A percentile compares a stretch with the other conserved stretches of the same genome.
phyloP scores from a whole-genome alignment of 2,329 filamentous ascomycete species.

The Trichophyton schoenleinii region DNA sequence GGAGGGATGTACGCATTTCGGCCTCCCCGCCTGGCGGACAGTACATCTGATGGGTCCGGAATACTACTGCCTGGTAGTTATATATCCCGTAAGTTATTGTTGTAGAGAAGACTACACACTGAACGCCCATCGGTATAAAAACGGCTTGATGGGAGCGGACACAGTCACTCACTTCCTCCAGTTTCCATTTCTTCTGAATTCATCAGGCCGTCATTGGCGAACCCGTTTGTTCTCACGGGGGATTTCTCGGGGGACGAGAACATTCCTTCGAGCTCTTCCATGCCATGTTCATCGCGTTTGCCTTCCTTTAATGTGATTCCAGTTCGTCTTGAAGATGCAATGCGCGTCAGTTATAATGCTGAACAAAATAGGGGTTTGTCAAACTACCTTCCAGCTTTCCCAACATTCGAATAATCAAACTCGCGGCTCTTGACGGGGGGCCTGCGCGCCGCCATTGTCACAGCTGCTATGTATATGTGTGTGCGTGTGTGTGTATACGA shows the following conservation, averaged over 20 bases:
- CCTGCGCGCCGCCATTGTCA: conserved; percentile 23
- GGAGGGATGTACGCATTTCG: conserved; percentile 27
- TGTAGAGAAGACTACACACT: not conserved
- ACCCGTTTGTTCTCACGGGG: conserved; percentile 25
- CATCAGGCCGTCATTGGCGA: conserved; percentile 34
- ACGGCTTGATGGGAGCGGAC: not conserved
- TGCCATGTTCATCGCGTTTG: conserved; percentile 76
- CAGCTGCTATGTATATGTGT: not conserved
- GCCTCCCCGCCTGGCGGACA: conserved; percentile 24
- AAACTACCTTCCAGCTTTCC: conserved; percentile 34
- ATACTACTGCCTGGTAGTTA: conserved; percentile 26
- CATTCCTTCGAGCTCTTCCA: conserved; percentile 74
- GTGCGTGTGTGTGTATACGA: not conserved
- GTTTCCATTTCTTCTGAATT: conserved; percentile 51
- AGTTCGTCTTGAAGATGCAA: conserved; percentile 56
- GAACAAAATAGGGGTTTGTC: not conserved
- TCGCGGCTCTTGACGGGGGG: conserved; percentile 31
- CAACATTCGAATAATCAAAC: conserved; percentile 37
- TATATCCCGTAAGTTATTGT: not conserved
- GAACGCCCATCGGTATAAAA: not conserved
- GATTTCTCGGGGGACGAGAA: conserved; percentile 75
- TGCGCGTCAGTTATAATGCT: conserved; percentile 12
- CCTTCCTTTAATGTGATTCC: conserved; percentile 72
- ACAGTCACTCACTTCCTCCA: conserved; percentile 43
- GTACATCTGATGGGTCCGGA: conserved; percentile 31